Conservation (phyloP, 768 basidiomycete species). For the Xerocomus brunneocitrinus region DNA sequence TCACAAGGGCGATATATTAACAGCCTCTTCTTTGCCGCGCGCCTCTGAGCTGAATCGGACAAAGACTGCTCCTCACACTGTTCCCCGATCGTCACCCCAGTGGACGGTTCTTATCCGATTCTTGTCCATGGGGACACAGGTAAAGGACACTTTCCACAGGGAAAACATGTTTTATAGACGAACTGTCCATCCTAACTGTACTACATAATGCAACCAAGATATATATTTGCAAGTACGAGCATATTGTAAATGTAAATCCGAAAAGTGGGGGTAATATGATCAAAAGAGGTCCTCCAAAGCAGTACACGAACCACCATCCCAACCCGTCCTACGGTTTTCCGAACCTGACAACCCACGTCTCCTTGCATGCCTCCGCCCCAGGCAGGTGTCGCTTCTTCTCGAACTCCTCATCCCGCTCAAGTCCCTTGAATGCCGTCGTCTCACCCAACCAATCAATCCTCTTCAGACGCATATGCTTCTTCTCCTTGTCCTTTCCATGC, state of each 20-base stretch:
- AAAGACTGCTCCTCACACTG: neutral
- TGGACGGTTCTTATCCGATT: neutral
- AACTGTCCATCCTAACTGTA: neutral
- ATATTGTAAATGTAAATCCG: neutral
- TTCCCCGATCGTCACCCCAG: neutral
- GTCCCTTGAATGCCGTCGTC: conserved; percentile 52
- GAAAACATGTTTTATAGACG: neutral
- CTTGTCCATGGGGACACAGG: neutral
- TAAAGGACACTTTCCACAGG: neutral
- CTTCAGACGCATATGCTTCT: conserved; percentile 36
- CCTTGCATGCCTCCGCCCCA: conserved; percentile 35
- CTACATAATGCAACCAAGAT: no score
- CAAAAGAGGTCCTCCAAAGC: neutral
- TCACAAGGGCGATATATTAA: neutral
- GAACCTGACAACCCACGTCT: conserved; percentile 60
- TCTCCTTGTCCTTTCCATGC: conserved; percentile 28
- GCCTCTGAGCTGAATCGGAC: neutral
- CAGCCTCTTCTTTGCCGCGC: neutral
- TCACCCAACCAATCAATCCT: conserved; percentile 66
- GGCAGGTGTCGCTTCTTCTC: conserved; percentile 48
- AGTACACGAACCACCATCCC: neutral
- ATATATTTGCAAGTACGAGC: neutral
- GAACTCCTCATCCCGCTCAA: conserved; percentile 58
- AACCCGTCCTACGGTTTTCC: conserved; percentile 24
- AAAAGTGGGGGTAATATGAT: neutral